These are phyloP conservation scores for Nematodospora anomalae DNA, from an alignment of 1,139 yeast species.

Conservation along the genomic window DNA sequence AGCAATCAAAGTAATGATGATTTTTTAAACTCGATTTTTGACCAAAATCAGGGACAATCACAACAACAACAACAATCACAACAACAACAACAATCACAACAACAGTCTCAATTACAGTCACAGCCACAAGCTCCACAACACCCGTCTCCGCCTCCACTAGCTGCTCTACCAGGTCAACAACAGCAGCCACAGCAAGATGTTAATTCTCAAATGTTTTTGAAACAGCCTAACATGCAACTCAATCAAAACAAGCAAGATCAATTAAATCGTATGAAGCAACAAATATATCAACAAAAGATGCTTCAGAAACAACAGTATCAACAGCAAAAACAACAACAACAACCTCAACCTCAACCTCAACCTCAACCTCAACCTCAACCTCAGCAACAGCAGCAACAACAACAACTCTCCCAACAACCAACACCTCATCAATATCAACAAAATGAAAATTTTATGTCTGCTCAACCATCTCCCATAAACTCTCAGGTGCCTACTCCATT, in stretches of 20 bases:
- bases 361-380: slow-evolving; percentile 11
- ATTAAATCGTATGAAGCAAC: slow-evolving; percentile 20
- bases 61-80: slow-evolving; percentile 17
- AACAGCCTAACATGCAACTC: slow-evolving; percentile 14
- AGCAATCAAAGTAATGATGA: slow-evolving; percentile 27
- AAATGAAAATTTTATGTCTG: slow-evolving; percentile 4
- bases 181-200: slow-evolving; percentile 18
- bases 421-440: slow-evolving; percentile 12
- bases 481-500: slow-evolving; percentile 10
- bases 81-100: slow-evolving; percentile 16
- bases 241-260: slow-evolving; percentile 27
- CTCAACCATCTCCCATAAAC: slow-evolving; percentile 11
- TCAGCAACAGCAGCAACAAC: slow-evolving; percentile 14
- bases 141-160: slow-evolving; percentile 6
- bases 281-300: slow-evolving; percentile 22
- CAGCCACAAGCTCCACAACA: slow-evolving; percentile 13
- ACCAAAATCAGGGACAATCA: slow-evolving; percentile 24
- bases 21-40: slow-evolving; percentile 39
- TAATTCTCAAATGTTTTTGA: slow-evolving; percentile 20
- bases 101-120: slow-evolving; percentile 18
- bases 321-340: slow-evolving; percentile 13
- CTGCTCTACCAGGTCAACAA: slow-evolving; percentile 6
- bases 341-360: slow-evolving; percentile 11
- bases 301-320: slow-evolving; percentile 13
- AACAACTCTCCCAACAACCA: slow-evolving; percentile 6